phyloP scores from a whole-genome alignment of 768 basidiomycete species.

The Clathrus columnatus region DNA sequence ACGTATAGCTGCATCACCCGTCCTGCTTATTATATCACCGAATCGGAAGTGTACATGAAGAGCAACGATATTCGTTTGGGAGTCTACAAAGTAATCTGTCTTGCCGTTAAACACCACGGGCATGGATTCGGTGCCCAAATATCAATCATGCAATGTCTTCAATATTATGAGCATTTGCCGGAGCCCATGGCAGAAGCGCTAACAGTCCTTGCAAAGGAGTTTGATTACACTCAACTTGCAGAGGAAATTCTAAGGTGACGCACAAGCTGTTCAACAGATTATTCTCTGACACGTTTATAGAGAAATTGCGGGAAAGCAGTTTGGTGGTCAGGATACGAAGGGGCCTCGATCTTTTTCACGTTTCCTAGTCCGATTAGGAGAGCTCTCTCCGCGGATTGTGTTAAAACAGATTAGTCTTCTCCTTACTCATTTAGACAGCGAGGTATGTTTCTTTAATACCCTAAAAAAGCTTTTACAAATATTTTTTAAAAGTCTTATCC shows the following conservation, averaged over 20 bases:
- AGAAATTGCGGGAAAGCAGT: conserved; percentile 73
- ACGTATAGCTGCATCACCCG: conserved; percentile 70
- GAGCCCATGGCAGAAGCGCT: conserved; percentile 93
- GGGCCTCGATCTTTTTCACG: conserved; percentile 76
- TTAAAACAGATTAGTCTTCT: conserved; percentile 86
- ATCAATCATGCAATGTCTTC: conserved; percentile 82
- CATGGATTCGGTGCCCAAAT: conserved; percentile 82
- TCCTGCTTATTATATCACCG: conserved; percentile 79
- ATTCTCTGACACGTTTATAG: conserved; percentile 22
- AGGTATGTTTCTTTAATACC: conserved; percentile 39
- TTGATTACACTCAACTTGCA: conserved; percentile 79
- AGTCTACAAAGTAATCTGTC: conserved; percentile 84
- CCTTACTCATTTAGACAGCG: conserved; percentile 81
- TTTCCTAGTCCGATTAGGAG: conserved; percentile 76
- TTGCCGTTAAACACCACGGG: conserved; percentile 84
- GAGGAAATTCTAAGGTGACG: conserved; percentile 70
- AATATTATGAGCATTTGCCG: conserved; percentile 89
- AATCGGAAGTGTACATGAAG: conserved; percentile 88
- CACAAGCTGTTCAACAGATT: not conserved
- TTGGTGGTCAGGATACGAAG: conserved; percentile 77
- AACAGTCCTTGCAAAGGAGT: conserved; percentile 69
- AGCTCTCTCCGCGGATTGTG: conserved; percentile 69
- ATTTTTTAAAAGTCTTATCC: conserved; percentile 65
- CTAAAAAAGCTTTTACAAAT: not conserved
- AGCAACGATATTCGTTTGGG: conserved; percentile 53